phyloP scores from a whole-genome alignment of 2,329 filamentous ascomycete genomes.

The Proliferodiscus dingleyae region DNA sequence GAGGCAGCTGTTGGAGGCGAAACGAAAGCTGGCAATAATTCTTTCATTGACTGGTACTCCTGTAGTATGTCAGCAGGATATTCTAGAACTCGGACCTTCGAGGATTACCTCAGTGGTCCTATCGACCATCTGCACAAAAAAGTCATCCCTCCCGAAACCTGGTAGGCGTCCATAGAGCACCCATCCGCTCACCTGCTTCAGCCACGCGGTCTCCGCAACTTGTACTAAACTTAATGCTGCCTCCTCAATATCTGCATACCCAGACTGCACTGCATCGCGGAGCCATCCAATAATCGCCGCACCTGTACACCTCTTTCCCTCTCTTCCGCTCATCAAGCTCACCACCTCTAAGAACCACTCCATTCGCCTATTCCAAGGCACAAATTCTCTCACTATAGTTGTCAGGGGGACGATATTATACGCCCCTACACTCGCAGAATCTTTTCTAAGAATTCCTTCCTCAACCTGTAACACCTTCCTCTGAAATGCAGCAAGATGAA shows the following conservation, averaged over 20 bases:
- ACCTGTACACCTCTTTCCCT: slow-evolving; percentile 50
- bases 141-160: slow-evolving; percentile 72
- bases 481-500: slow-evolving; percentile 77
- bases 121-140: slow-evolving; percentile 62
- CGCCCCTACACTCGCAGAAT: slow-evolving; percentile 77
- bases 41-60: slow-evolving; percentile 54
- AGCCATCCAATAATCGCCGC: slow-evolving; percentile 73
- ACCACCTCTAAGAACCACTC: slow-evolving; percentile 79
- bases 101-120: slow-evolving; percentile 32
- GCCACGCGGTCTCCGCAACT: slow-evolving; percentile 82
- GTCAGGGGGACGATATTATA: slow-evolving; percentile 93
- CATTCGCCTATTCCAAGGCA: slow-evolving; percentile 78
- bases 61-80: slow-evolving; percentile 27
- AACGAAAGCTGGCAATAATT: slow-evolving; percentile 75
- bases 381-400: slow-evolving; percentile 75
- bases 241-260: slow-evolving; percentile 79
- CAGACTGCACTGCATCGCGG: slow-evolving; percentile 73
- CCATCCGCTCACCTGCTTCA: slow-evolving; percentile 87
- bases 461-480: slow-evolving; percentile 82
- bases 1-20: slow-evolving; percentile 68
- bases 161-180: slow-evolving; percentile 83
- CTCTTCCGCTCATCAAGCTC: slow-evolving; percentile 54
- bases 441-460: slow-evolving; percentile 66
- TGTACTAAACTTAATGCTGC: slow-evolving; percentile 68
- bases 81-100: background rate